phyloP scores from a whole-genome alignment of 2,329 filamentous ascomycete species.

The Geoglossum cookeanum region DNA sequence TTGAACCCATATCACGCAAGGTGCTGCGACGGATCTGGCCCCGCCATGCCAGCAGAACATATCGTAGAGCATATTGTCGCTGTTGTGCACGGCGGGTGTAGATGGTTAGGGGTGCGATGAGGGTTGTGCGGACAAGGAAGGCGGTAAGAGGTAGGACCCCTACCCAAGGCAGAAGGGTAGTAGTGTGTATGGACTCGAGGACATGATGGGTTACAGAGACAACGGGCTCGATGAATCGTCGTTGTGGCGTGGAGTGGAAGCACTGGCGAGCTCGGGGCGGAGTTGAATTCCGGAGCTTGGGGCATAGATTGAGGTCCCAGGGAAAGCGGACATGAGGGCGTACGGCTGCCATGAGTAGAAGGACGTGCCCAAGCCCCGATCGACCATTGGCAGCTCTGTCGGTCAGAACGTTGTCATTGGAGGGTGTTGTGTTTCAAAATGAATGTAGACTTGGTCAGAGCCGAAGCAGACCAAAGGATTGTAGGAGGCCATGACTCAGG shows the following conservation, averaged over 20 bases:
- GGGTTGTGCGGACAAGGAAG: constrained; percentile 27
- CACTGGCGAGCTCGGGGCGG: constrained; percentile 18
- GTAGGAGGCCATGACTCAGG: neutral
- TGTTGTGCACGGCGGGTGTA: constrained; percentile 21
- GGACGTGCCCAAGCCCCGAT: neutral
- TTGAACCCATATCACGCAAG: constrained; percentile 4
- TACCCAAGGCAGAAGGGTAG: constrained; percentile 32
- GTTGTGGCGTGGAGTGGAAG: constrained; percentile 30
- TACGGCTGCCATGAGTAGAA: neutral
- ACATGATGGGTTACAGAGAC: constrained; percentile 26
- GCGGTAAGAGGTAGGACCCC: constrained; percentile 35
- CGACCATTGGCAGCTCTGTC: neutral
- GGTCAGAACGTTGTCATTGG: neutral
- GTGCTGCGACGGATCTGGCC: constrained; percentile 10
- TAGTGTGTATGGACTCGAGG: constrained; percentile 30
- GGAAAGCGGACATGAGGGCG: neutral
- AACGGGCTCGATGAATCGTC: constrained; percentile 23
- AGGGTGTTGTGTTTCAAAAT: neutral
- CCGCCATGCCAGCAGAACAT: constrained; percentile 23
- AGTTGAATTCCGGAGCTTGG: neutral
- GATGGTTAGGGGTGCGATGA: constrained; percentile 29
- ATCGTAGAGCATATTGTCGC: constrained; percentile 24
- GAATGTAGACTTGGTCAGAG: neutral
- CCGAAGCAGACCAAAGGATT: neutral
- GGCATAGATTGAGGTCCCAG: neutral